Base-by-base conservation (phyloP, 2,329 filamentous ascomycete genomes). In the Cladosporium sphaerospermum region DNA sequence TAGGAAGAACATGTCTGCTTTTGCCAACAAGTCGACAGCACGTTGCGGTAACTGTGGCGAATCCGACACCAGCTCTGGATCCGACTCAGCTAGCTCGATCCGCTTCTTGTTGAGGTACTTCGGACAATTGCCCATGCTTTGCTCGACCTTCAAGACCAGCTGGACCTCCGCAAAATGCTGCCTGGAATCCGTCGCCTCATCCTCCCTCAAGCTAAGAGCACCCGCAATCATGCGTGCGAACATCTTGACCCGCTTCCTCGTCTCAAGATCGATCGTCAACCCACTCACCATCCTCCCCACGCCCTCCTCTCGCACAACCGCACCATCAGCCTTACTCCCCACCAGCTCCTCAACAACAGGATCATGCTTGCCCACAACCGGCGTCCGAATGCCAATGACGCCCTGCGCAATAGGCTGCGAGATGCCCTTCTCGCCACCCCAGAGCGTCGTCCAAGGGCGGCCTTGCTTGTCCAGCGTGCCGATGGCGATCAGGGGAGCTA, bases 21-120 rank as follows among this genome's bases (percentile, higher is more conserved):
- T 77, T 1, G 67, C 64, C 13, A 95, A 71, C 31, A 93, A 64
- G 7, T 78, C 71, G 8, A 84, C 57, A 1, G 84, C 86, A 46
- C 75, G 73, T 7, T 65, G 61, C 0, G 79, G 69, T 3, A 91
- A 70, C 3, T 72, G 68, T 3, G 75, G 58, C 2, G 70, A 72
- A 19, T 74, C 66, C 0, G 77, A 78, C 1, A 79, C 54, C 1
- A 83, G 67, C 44, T 69, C 69, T 9, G 86, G 80, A 11, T 73
- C 65, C 2, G 85, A 78, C 0, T 74, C 56, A 42, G 79, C 76
- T 4, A 78, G 76, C 2, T 70, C 64, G 37, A 95, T 81, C 2
- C 73, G 72, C 65, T 87, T 90, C 62, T 81, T 82, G 68, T 92
- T 93, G 33, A 95, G 66, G 62, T 95, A 95, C 69, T 95, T 95